Conservation (phyloP, 1,284 basidiomycete species). For the Moesziomyces sp. region DNA sequence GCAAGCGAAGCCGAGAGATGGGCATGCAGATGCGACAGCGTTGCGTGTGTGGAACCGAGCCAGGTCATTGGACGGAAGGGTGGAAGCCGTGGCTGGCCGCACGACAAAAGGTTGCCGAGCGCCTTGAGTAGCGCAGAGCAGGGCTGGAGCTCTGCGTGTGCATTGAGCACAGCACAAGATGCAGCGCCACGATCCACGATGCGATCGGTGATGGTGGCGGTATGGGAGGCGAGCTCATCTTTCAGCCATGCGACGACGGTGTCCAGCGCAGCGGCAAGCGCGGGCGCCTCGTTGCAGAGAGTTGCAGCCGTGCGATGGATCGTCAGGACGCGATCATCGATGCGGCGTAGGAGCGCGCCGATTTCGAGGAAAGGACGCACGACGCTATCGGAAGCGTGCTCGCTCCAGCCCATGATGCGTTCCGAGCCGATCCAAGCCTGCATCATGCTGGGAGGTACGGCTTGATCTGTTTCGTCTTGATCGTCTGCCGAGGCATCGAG, state of each 20-base stretch:
- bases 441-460: conserved; percentile 8
- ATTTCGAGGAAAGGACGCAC: conserved; percentile 38
- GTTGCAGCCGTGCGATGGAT: conserved; percentile 19
- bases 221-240: conserved; percentile 27
- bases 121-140: conserved; percentile 25
- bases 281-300: conserved; percentile 38
- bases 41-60: conserved; percentile 27
- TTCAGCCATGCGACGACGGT: conserved; percentile 47
- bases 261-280: conserved; percentile 42
- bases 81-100: conserved; percentile 25
- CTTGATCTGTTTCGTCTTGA: background rate
- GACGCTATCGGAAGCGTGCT: conserved; percentile 36
- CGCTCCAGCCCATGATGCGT: conserved; percentile 39
- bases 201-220: conserved; percentile 4
- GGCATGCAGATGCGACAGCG: conserved; percentile 48
- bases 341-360: conserved; percentile 37
- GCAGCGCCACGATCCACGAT: background rate
- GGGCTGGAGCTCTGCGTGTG: conserved; percentile 34
- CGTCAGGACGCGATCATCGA: conserved; percentile 32
- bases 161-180: conserved; percentile 33
- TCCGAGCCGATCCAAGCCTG: conserved; percentile 41
- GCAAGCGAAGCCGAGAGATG: conserved; percentile 49
- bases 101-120: conserved; percentile 35
- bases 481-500: conserved; percentile 18
- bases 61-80: conserved; percentile 36